A percentile compares a stretch with the other conserved stretches of the same genome.
These are phyloP conservation scores for Lablab purpureus DNA, from an alignment of 306 rosid species.

Conservation along the genomic window DNA sequence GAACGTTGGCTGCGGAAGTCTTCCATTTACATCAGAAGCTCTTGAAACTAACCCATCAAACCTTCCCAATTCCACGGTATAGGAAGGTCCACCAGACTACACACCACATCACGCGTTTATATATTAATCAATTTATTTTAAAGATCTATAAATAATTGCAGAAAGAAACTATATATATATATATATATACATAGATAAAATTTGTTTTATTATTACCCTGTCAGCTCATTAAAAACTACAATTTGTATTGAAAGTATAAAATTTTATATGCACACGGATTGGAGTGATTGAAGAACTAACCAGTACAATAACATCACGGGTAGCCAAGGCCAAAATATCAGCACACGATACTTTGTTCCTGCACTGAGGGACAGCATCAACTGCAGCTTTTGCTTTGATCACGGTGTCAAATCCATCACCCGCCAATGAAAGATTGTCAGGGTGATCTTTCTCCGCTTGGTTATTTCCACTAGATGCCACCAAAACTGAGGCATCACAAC, in stretches of 20 bases:
- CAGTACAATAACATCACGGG: constrained; percentile 74
- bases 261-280: too few relatives aligned
- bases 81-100: constrained; percentile 80
- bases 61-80: constrained; percentile 77
- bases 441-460: constrained; percentile 77
- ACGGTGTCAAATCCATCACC: constrained; percentile 93
- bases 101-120: neutral
- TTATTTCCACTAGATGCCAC: constrained; percentile 57
- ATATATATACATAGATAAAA: too few relatives aligned
- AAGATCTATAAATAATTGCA: too few relatives aligned
- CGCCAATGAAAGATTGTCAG: constrained; percentile 76
- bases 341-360: constrained; percentile 81
- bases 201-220: too few relatives aligned
- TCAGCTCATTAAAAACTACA: too few relatives aligned
- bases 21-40: constrained; percentile 65
- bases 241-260: too few relatives aligned
- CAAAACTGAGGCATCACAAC: constrained; percentile 74
- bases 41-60: constrained; percentile 72
- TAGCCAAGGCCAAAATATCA: constrained; percentile 79
- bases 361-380: constrained; percentile 72
- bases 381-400: constrained; percentile 80
- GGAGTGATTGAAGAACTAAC: constrained; percentile 42
- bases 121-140: neutral
- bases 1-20: constrained; percentile 61
- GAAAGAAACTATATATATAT: too few relatives aligned